These are phyloP conservation scores for Mychonastes homosphaera DNA, from an alignment of 139 green algal species.

Conservation along the genomic window DNA sequence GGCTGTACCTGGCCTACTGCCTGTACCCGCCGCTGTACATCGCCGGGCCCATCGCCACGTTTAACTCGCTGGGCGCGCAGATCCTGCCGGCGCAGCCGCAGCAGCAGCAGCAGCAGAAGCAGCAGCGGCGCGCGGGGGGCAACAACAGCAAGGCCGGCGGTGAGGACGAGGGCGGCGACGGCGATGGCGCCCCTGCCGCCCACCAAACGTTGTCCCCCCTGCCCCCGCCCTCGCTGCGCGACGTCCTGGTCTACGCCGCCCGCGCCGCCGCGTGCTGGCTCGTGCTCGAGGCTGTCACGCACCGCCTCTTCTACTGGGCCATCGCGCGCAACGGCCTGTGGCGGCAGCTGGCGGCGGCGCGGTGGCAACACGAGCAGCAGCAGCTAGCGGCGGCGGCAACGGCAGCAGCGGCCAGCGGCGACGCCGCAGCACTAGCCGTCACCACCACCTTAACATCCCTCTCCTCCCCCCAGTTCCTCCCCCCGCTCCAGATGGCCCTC, in stretches of 20 bases:
- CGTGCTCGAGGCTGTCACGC: slow-evolving; percentile 68
- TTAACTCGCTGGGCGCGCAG: slow-evolving; percentile 74
- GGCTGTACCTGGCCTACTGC: slow-evolving; percentile 54
- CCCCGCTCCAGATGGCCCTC: slow-evolving; percentile 37
- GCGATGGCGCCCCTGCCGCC: too few relatives aligned
- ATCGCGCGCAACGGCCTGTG: slow-evolving; percentile 40
- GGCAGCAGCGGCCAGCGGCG: too few relatives aligned
- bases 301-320: slow-evolving; percentile 71
- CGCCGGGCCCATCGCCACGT: slow-evolving; percentile 75
- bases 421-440: too few relatives aligned
- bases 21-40: slow-evolving; percentile 91
- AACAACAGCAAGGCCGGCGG: too few relatives aligned
- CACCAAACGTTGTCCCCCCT: too few relatives aligned
- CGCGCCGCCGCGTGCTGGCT: slow-evolving; percentile 33
- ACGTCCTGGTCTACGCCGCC: slow-evolving; percentile 42
- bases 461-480: slow-evolving; percentile 7
- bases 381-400: too few relatives aligned
- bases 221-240: neutral
- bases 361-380: too few relatives aligned
- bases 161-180: too few relatives aligned
- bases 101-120: neutral
- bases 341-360: slow-evolving; percentile 6
- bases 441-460: too few relatives aligned
- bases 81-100: too few relatives aligned
- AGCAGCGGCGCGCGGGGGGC: neutral